Percentiles rank a stretch among this genome's conserved stretches.
Conservation (phyloP, 176 grass and related monocot genomes). For the Zizania latifolia region DNA sequence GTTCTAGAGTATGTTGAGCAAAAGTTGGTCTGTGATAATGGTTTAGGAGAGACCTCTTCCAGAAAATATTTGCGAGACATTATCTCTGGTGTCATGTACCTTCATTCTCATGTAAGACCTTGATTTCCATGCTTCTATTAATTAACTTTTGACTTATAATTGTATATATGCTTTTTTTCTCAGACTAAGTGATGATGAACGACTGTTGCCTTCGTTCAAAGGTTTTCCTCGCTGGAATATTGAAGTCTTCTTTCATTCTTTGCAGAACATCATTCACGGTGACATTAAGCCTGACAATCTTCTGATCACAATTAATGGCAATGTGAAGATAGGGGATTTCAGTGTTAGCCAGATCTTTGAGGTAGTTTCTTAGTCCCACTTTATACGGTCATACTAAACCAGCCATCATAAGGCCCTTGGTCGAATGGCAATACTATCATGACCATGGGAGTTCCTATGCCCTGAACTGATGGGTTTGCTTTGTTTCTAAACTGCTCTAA, state of each 20-base stretch:
- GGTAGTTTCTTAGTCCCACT: constrained; percentile 33
- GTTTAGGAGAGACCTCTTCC: constrained; percentile 56
- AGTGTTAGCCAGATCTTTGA: constrained; percentile 80
- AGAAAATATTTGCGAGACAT: constrained; percentile 80
- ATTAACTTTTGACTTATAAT: background rate
- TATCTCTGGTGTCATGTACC: constrained; percentile 76
- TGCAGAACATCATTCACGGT: constrained; percentile 71
- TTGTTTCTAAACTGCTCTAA: background rate
- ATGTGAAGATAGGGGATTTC: constrained; percentile 84
- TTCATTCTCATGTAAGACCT: constrained; percentile 80
- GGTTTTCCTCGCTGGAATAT: background rate
- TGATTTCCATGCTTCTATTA: background rate
- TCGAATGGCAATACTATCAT: background rate
- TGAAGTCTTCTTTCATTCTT: background rate
- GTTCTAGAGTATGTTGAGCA: constrained; percentile 81
- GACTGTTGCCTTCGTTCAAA: background rate
- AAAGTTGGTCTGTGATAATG: constrained; percentile 61
- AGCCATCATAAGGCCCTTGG: background rate
- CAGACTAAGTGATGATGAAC: background rate
- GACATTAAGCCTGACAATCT: constrained; percentile 84
- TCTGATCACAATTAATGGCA: constrained; percentile 50
- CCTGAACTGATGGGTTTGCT: background rate
- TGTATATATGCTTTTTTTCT: background rate
- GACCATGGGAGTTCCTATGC: background rate
- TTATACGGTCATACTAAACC: background rate